phyloP scores from a whole-genome alignment of 441 rosid species.

The Cnidoscolus chayamansa region DNA sequence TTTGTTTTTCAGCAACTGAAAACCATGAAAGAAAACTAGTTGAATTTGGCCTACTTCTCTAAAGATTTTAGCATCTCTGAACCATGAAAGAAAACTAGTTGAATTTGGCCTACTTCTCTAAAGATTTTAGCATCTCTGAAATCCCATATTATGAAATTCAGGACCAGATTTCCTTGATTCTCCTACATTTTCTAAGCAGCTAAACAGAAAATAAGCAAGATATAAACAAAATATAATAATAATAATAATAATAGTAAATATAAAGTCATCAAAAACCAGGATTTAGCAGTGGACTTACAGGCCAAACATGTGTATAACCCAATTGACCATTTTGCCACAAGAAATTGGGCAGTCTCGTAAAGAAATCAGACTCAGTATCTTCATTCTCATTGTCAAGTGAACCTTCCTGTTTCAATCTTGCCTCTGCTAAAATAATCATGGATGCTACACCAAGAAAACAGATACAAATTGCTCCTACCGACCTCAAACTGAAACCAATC shows the following conservation, averaged over 20 bases:
- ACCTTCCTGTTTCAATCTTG: constrained; percentile 25
- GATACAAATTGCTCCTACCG: constrained; percentile 21
- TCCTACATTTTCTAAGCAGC: constrained; percentile 1
- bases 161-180: background rate
- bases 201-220: background rate
- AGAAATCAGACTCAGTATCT: constrained; percentile 18
- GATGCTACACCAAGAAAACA: constrained; percentile 32
- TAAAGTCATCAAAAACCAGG: background rate
- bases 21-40: too few relatives aligned
- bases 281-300: constrained; percentile 32
- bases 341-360: constrained; percentile 21
- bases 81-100: too few relatives aligned
- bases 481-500: constrained; percentile 29
- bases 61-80: background rate
- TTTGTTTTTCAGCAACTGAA: background rate
- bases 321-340: constrained; percentile 29
- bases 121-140: background rate
- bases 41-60: background rate
- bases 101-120: background rate
- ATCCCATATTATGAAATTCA: background rate
- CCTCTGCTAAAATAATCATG: constrained; percentile 26
- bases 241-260: background rate
- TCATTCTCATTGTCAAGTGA: constrained; percentile 14
- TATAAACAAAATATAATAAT: background rate
- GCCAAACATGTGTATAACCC: constrained; percentile 56